Conservation (phyloP, 495 filamentous ascomycete genomes). For the Trichoderma virens region DNA sequence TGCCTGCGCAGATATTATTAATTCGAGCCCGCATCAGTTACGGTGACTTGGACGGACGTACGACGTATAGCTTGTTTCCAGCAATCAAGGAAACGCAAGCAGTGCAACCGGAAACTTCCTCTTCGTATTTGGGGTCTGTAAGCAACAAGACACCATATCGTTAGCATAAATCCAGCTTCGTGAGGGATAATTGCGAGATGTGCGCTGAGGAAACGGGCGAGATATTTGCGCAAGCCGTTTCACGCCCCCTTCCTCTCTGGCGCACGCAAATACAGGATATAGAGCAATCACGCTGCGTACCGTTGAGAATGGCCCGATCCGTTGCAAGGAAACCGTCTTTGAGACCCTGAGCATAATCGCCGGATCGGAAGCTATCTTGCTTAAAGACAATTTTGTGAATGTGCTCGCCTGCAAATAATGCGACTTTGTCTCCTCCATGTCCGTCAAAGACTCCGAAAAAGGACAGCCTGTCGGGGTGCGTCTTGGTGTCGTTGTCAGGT, state of each 20-base stretch:
- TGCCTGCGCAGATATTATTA: slow-evolving; percentile 46
- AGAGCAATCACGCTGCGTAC: slow-evolving; percentile 35
- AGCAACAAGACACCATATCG: background rate
- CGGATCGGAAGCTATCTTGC: slow-evolving; percentile 84
- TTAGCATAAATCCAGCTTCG: too few species aligned
- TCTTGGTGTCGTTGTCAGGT: slow-evolving; percentile 48
- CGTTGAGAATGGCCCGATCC: slow-evolving; percentile 89
- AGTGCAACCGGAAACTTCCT: slow-evolving; percentile 96
- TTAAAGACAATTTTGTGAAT: slow-evolving; percentile 90
- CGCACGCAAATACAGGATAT: background rate
- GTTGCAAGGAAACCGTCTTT: slow-evolving; percentile 97
- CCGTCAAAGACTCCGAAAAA: slow-evolving; percentile 99
- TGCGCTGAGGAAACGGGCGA: background rate
- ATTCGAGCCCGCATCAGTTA: slow-evolving; percentile 17
- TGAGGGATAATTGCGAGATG: background rate
- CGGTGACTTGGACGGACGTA: slow-evolving; percentile 28
- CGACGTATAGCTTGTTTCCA: slow-evolving; percentile 87
- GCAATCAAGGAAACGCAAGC: slow-evolving; percentile 84
- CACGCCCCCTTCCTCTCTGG: slow-evolving; percentile 18
- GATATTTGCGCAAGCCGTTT: background rate
- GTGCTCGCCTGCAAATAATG: slow-evolving; percentile 83
- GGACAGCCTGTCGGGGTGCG: slow-evolving; percentile 66
- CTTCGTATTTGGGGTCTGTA: slow-evolving; percentile 88
- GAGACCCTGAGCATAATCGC: slow-evolving; percentile 88
- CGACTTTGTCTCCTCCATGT: slow-evolving; percentile 94